Evolutionary conservation across 495 filamentous ascomycete genomes (phyloP), one percentile per base, ranked within the genome.

Genomic region (Neurospora pannonica): DNA sequence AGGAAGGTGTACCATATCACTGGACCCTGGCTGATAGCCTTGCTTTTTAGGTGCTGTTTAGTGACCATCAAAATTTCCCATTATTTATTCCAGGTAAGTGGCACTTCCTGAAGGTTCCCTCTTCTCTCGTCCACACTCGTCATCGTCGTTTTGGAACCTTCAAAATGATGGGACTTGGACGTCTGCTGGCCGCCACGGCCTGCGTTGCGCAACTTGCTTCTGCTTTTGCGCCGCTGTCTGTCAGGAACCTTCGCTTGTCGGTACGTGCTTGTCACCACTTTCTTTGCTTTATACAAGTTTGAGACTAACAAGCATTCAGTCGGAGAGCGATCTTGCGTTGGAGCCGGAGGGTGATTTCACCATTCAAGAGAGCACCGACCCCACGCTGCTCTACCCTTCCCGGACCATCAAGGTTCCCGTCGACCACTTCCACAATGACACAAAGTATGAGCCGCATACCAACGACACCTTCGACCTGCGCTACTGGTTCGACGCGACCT

Each of bases 381-480:
- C 76, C 3, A 38, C 75, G 7, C 28, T 70, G 5, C 54, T 77
- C 31, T 81, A 81, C 60, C 79, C 76, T 60, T 74, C 79, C 17
- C 84, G 90, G 82, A 90, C 89, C 76, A 80, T 94, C 76, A 86
- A 88, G 7, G 89, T 90, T 2, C 92, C 92, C 28, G 83, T 93
- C 40, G 91, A 94, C 81, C 91, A 93, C 77, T 94, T 93, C 84
- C 90, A 89, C 81, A 92, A 93, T 79, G 88, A 92, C 74, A 85
- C 88, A 10, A 79, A 81, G 62, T 93, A 93, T 77, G 90, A 88
- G 77, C 91, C 92, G n/a, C 91, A 93, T 80, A 85, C 83, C 48
- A 79, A 88, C 71, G 89, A 75, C 37, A 86, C 79, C 3, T 93
- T 92, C 77, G 77, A 86, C 48, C 84, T 92, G 24, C 89, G 91